A percentile compares a stretch with the other conserved stretches of the same genome.
These are phyloP conservation scores for Lepidium africanum DNA, from an alignment of 345 rosid species.

Conservation along the genomic window DNA sequence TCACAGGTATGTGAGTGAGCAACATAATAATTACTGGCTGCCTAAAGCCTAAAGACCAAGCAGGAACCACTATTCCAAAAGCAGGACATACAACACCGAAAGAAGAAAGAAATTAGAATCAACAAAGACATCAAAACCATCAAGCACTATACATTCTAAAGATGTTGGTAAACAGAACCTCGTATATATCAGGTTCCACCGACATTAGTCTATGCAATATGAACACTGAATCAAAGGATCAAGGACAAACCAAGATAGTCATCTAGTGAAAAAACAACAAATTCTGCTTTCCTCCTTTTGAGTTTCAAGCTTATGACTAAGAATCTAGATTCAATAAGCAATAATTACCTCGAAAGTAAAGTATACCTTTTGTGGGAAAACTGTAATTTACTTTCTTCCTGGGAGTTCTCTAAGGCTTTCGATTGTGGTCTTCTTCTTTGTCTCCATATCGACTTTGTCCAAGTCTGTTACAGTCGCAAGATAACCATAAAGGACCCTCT, in stretches of 20 bases:
- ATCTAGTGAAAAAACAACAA: neutral
- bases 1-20: slow-evolving; percentile 3
- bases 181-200: neutral
- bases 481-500: slow-evolving; percentile 73
- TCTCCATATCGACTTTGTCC: slow-evolving; percentile 70
- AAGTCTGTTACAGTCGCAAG: slow-evolving; percentile 72
- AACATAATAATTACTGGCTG: slow-evolving; percentile 11
- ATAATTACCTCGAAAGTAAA: neutral
- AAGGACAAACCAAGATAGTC: neutral
- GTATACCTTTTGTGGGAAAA: slow-evolving; percentile 27
- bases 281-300: slow-evolving; percentile 3
- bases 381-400: slow-evolving; percentile 40
- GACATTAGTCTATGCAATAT: slow-evolving; percentile 12
- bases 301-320: neutral
- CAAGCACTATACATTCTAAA: slow-evolving; percentile 2
- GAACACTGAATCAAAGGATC: slow-evolving; percentile 5
- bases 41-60: neutral
- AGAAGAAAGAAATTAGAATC: neutral
- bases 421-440: slow-evolving; percentile 62
- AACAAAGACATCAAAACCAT: slow-evolving; percentile 6
- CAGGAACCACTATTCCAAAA: neutral
- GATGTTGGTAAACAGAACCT: neutral
- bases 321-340: slow-evolving; percentile 10
- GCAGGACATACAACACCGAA: neutral
- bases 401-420: slow-evolving; percentile 61